phyloP scores from a whole-genome alignment of 2,329 filamentous ascomycete genomes.

The Aspergillus sp. region DNA sequence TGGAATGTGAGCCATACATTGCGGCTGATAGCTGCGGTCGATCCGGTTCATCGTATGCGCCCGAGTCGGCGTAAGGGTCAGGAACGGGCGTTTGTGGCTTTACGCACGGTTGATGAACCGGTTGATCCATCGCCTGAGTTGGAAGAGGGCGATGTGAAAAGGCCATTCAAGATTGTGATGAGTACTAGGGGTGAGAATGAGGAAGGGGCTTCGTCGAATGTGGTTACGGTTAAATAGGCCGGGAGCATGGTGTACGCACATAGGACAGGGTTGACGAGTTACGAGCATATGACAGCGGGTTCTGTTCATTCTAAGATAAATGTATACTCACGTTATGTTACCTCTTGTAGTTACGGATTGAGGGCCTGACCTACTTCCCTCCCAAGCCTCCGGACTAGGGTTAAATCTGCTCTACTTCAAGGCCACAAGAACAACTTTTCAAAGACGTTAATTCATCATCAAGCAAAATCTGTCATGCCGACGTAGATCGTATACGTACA shows the following conservation, averaged over 20 bases:
- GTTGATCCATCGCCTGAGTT: background rate
- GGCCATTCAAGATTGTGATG: background rate
- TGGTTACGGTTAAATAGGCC: background rate
- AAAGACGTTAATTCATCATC: conserved; percentile 1
- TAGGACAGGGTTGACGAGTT: too few species aligned
- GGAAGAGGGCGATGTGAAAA: background rate
- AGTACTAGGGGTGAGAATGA: background rate
- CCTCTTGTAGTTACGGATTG: too few species aligned
- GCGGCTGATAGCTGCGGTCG: background rate
- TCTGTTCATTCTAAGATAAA: too few species aligned
- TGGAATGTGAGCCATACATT: conserved; percentile 6
- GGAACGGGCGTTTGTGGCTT: conserved; percentile 1
- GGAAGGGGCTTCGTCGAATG: background rate
- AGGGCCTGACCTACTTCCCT: too few species aligned
- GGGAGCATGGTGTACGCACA: too few species aligned
- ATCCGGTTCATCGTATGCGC: too few species aligned
- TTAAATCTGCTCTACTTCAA: too few species aligned
- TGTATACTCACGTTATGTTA: too few species aligned
- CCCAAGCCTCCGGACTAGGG: too few species aligned
- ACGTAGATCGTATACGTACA: conserved; percentile 18
- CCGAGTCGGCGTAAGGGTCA: background rate
- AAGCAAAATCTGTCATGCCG: conserved; percentile 15
- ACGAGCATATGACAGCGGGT: too few species aligned
- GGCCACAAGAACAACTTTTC: too few species aligned
- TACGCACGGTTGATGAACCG: conserved; percentile 3